phyloP scores from a whole-genome alignment of 148 eudicot species.

The Silene conica region DNA sequence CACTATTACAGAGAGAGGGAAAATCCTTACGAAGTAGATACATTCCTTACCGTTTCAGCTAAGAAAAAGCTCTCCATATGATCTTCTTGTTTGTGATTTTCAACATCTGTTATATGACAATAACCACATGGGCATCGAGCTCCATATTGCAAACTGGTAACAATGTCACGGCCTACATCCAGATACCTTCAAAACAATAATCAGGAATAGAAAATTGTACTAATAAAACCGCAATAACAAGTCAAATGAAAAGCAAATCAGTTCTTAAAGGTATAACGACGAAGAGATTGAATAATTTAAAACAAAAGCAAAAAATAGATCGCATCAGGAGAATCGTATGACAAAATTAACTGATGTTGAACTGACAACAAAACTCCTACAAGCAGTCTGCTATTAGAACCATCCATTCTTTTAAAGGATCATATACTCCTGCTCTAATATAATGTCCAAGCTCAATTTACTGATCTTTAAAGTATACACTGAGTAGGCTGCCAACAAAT shows the following conservation, averaged over 20 bases:
- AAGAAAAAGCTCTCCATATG: constrained; percentile 99
- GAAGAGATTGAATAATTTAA: neutral
- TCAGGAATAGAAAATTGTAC: constrained; percentile 1
- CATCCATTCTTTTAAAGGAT: too few relatives aligned
- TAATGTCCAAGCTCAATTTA: too few relatives aligned
- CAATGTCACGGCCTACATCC: constrained; percentile 89
- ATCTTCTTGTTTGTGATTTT: constrained; percentile 92
- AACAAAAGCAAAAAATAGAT: neutral
- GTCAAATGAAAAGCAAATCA: neutral
- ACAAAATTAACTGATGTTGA: too few relatives aligned
- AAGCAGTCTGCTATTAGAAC: too few relatives aligned
- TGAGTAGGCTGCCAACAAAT: too few relatives aligned
- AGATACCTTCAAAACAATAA: constrained; percentile 56
- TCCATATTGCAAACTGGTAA: constrained; percentile 87
- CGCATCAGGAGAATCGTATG: too few relatives aligned
- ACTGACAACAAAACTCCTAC: too few relatives aligned
- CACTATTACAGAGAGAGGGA: neutral
- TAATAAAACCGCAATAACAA: constrained; percentile 1
- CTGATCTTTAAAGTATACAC: too few relatives aligned
- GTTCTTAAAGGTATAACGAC: neutral
- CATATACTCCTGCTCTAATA: too few relatives aligned
- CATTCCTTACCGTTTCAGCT: constrained; percentile 86
- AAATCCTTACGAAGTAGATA: neutral
- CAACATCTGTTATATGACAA: constrained; percentile 95
- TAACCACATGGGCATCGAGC: constrained; percentile 97